Conservation (phyloP, 768 basidiomycete genomes). For the Mycena polygramma region DNA sequence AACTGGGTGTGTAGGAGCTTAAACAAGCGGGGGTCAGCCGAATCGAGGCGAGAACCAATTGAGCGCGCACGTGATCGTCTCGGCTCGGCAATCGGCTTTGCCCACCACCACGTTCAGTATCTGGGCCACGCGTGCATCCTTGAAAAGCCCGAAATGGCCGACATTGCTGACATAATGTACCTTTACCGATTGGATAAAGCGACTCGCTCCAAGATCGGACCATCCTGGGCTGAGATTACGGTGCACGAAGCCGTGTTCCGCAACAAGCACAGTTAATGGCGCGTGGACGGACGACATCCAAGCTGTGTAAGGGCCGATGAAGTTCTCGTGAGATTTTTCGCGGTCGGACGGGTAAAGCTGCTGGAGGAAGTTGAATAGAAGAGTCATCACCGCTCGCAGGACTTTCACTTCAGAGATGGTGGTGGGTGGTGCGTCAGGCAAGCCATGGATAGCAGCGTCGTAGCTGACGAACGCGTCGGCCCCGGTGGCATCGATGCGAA, state of each 20-base stretch:
- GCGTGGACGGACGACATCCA: conserved; percentile 25
- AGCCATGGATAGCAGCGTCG: conserved; percentile 3
- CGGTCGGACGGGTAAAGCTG: neutral
- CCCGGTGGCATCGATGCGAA: conserved; percentile 1
- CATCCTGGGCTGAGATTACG: neutral
- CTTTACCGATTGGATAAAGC: neutral
- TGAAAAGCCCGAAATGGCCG: conserved; percentile 26
- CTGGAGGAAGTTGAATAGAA: conserved; percentile 17
- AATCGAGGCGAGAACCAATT: too few relatives aligned
- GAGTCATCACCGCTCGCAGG: neutral
- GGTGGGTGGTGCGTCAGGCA: neutral
- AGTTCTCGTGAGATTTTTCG: neutral
- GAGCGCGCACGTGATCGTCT: too few relatives aligned
- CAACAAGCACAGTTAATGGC: conserved; percentile 10
- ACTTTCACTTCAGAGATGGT: neutral
- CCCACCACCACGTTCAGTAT: too few relatives aligned
- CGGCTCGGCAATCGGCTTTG: too few relatives aligned
- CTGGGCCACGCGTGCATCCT: conserved; percentile 2
- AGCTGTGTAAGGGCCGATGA: neutral
- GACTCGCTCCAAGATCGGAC: conserved; percentile 27
- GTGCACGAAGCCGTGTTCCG: conserved; percentile 9
- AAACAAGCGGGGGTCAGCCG: too few relatives aligned
- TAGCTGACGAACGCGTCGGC: neutral
- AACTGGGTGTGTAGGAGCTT: too few relatives aligned
- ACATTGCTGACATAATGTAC: conserved; percentile 6